phyloP scores from a whole-genome alignment of 2,329 filamentous ascomycete genomes.

The Apiospora saccharicola region DNA sequence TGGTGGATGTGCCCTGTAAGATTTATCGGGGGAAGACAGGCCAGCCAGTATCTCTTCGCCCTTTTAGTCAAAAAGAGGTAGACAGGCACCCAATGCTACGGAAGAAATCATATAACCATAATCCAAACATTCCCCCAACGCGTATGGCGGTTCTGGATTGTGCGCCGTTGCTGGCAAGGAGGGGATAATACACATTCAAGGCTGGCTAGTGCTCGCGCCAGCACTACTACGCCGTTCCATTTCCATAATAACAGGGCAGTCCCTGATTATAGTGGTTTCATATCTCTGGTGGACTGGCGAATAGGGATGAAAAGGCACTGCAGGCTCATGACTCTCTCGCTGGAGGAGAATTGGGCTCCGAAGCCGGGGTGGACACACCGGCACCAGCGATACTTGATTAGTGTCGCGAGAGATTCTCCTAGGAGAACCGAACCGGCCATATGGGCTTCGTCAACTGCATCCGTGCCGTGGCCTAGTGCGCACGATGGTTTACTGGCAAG shows the following conservation, averaged over 20 bases:
- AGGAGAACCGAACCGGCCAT: not conserved
- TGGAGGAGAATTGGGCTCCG: not conserved
- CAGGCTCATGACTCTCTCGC: not conserved
- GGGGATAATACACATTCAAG: too few species aligned
- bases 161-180: not conserved
- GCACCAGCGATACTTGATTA: not conserved
- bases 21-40: too few species aligned
- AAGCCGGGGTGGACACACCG: not conserved
- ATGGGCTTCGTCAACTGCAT: not conserved
- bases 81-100: not conserved
- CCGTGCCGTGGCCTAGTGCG: not conserved
- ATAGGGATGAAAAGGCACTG: not conserved
- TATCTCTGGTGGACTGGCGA: not conserved
- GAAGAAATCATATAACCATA: rapidly evolving
- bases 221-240: not conserved
- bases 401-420: not conserved
- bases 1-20: too few species aligned
- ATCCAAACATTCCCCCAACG: not conserved
- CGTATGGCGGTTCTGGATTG: not conserved
- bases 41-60: not conserved
- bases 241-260: not conserved
- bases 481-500: not conserved
- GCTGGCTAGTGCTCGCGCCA: not conserved
- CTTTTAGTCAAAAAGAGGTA: not conserved
- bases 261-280: not conserved